Base-by-base conservation (phyloP, 2,329 filamentous ascomycete species). In the Penicillium sp. region DNA sequence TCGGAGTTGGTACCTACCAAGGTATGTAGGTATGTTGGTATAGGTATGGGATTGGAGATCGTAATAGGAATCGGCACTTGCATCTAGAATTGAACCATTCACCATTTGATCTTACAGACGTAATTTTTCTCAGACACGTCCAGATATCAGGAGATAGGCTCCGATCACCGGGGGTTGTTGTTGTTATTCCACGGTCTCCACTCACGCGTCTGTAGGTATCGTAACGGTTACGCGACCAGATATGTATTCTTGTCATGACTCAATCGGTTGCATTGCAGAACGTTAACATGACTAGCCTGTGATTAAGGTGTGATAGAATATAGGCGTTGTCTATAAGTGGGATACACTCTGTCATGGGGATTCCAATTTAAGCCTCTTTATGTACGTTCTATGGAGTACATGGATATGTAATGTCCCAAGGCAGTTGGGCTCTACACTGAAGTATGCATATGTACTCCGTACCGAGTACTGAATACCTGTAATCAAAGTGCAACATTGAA, bases 401-500 rank as follows among this genome's bases (percentile, higher is more conserved):
- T 34, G 29, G 19, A 43, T 9, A 21, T 21, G 19, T 21, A 21
- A 21, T 21, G 2, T 21, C 19, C 19, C 2, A 21, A 21, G 19
- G 19, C 19, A 21, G 19, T 21, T n/a, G n/a, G 15, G 16, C n/a
- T 29, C 41, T n/a, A 15, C 2, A 21, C 31, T 13, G 15, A 41
- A 33, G 29, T 36, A 51, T 41, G 31, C 5, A 34, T 21, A 34
- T 34, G n/a, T 34, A 27, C 25, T 27, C 25, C 25, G 25, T 27
- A 27, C 23, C 3, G 6, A n/a, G 41, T 54, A 54, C 38, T 16
- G 7, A 36, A 50, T 50, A 54, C 52, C 27, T 43, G 53, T 55
- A 50, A 38, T 55, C 39, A 55, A 50, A 55, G 47, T 55, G 53
- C 53, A 55, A 55, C 52, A 11, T n/a, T 45, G 23, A 49, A 55